Evolutionary conservation across 2,329 filamentous ascomycete genomes (phyloP), one percentile per base, ranked within the genome.

Genomic region (Xylariaceae sp.): DNA sequence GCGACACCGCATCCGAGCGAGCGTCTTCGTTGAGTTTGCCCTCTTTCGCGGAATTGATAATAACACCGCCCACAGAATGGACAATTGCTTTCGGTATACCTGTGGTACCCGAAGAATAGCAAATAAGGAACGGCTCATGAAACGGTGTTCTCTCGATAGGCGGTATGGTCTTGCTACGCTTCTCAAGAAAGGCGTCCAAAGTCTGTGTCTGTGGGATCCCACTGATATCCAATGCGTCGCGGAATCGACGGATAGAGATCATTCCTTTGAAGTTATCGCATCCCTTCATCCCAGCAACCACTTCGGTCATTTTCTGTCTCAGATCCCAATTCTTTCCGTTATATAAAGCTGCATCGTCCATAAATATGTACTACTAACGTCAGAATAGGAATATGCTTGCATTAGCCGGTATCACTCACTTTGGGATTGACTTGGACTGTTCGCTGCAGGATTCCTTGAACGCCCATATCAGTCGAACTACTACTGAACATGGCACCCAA

Each of bases 11-110:
- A n/a, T 70, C 63, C 0, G 72, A 60, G 0, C 58, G 64, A 4
- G 70, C 51, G 28, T 73, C 71, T 44, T 78, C 74, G 62, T 83
- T 79, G 22, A 83, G 66, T 2, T 66, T 69, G 1, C 72, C 74
- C 66, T 95, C 90, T 64, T 92, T 82, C 55, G 60, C 63, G 13
- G 63, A 61, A 56, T 68, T 77, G 19, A 90, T 56, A 31, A 89
- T 68, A 1, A 82, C 71, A 0, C 86, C 85, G 3, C 88, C 88
- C 1, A 83, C 79, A 1, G 83, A 86, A 67, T 96, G 90, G 2
- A 93, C 88, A 57, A 95, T 94, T 53, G 89, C 91, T 65, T 95
- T 95, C 12, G 90, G 90, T 17, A 81, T 83, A 4, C 90, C 90
- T 0, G 90, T 95, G 6, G 90, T 95, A 2, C 90, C 90, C 1